These are phyloP conservation scores for Rutstroemia sydowiana DNA, from an alignment of 2,329 filamentous ascomycete species.

Conservation along the genomic window DNA sequence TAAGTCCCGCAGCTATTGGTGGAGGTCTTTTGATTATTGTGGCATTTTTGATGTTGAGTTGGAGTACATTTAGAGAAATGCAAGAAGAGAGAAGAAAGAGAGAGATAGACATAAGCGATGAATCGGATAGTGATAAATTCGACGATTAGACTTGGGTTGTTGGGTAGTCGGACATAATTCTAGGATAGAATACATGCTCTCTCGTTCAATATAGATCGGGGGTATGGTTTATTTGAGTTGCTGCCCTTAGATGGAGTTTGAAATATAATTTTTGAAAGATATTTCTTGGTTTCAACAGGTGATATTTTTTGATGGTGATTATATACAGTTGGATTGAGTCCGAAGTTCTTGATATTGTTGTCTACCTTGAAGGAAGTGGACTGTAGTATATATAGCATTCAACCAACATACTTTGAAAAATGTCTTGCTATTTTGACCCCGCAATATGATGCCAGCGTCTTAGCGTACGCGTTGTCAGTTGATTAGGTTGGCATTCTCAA, in stretches of 20 bases:
- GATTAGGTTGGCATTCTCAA: no score
- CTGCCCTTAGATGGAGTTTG: not conserved
- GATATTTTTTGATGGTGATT: no score
- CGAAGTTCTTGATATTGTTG: no score
- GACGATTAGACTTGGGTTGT: constrained; percentile 21
- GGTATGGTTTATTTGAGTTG: not conserved
- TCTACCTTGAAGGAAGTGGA: no score
- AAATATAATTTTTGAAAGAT: not conserved
- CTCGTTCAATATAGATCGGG: not conserved
- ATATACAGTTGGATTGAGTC: no score
- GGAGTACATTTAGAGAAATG: constrained; percentile 92
- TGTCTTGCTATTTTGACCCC: no score
- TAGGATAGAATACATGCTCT: not conserved
- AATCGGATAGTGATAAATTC: constrained; percentile 40
- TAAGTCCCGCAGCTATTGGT: constrained; percentile 66
- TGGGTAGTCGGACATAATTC: not conserved
- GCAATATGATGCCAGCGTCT: no score
- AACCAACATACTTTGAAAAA: no score
- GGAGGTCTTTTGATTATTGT: constrained; percentile 84
- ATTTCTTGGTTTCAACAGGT: no score
- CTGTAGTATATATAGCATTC: no score
- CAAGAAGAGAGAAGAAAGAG: constrained; percentile 68
- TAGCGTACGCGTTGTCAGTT: no score
- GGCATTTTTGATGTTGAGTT: constrained; percentile 81
- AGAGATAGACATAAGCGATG: constrained; percentile 33